These are phyloP conservation scores for Davidsoniella neocaledoniae DNA, from an alignment of 2,329 filamentous ascomycete species.

Conservation along the genomic window DNA sequence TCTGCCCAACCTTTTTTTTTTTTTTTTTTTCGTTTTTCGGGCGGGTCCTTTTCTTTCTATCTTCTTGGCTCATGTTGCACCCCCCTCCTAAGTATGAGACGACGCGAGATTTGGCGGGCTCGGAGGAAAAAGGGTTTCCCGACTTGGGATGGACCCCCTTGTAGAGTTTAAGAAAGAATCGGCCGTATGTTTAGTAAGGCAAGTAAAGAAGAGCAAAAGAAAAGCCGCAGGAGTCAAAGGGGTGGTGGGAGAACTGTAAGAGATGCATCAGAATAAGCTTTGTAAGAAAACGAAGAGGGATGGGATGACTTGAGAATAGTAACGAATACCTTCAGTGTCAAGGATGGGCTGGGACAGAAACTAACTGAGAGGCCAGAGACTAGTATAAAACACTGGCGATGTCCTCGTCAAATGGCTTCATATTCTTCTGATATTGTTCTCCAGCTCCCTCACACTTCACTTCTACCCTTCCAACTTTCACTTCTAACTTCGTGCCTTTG, in stretches of 20 bases:
- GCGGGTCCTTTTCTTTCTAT: too few relatives aligned
- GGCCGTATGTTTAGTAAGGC: too few relatives aligned
- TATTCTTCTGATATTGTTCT: neutral
- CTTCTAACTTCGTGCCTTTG: too few relatives aligned
- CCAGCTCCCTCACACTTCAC: neutral
- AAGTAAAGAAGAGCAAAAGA: neutral
- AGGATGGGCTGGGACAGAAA: neutral
- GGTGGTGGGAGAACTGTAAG: neutral
- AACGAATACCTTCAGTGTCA: neutral
- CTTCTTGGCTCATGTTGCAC: too few relatives aligned
- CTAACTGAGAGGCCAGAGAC: neutral
- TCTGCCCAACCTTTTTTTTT: too few relatives aligned
- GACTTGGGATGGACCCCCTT: too few relatives aligned
- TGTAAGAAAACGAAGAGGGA: neutral
- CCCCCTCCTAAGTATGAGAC: neutral
- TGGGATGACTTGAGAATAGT: neutral
- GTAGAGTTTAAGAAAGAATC: too few relatives aligned
- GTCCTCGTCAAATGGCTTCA: neutral
- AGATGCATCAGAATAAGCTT: neutral
- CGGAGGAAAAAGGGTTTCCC: neutral
- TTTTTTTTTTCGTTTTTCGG: too few relatives aligned
- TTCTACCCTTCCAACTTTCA: neutral
- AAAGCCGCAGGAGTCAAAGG: neutral
- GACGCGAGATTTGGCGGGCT: neutral
- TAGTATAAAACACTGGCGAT: neutral